These are phyloP conservation scores for Quercus rubra DNA, from an alignment of 306 rosid species.

Conservation along the genomic window DNA sequence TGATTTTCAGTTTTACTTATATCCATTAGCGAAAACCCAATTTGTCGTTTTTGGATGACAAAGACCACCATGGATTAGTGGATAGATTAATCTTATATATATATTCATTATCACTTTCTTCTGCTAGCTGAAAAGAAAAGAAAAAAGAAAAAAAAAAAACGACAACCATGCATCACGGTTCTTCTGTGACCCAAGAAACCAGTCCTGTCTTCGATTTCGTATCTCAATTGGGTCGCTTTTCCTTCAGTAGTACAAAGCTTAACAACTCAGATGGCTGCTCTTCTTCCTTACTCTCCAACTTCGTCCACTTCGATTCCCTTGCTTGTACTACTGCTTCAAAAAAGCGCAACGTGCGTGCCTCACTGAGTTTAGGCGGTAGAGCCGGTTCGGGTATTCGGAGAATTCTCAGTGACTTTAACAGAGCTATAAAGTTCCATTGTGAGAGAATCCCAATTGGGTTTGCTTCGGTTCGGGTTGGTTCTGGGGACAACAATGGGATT, in stretches of 20 bases:
- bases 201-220: slow-evolving; percentile 42
- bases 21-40: slow-evolving; percentile 1
- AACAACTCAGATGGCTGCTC: slow-evolving; percentile 42
- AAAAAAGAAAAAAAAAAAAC: background rate
- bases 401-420: slow-evolving; percentile 52
- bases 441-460: slow-evolving; percentile 70
- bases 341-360: slow-evolving; percentile 34
- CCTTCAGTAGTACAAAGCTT: slow-evolving; percentile 34
- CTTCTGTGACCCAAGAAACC: slow-evolving; percentile 48
- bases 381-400: slow-evolving; percentile 38
- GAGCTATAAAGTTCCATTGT: slow-evolving; percentile 60
- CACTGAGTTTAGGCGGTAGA: slow-evolving; percentile 33
- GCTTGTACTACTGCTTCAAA: slow-evolving; percentile 16
- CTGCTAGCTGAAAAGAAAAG: background rate
- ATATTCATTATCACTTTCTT: background rate
- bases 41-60: background rate
- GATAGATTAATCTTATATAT: background rate
- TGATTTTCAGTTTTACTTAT: background rate
- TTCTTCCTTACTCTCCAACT: slow-evolving; percentile 42
- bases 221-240: slow-evolving; percentile 52
- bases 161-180: slow-evolving; percentile 46
- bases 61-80: slow-evolving; percentile 14
- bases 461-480: slow-evolving; percentile 52
- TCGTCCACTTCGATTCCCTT: slow-evolving; percentile 33
- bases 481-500: slow-evolving; percentile 29